A percentile compares a stretch with the other conserved stretches of the same genome.
These are phyloP conservation scores for Colletotrichum eleusines DNA, from an alignment of 2,329 filamentous ascomycete species.

Conservation along the genomic window DNA sequence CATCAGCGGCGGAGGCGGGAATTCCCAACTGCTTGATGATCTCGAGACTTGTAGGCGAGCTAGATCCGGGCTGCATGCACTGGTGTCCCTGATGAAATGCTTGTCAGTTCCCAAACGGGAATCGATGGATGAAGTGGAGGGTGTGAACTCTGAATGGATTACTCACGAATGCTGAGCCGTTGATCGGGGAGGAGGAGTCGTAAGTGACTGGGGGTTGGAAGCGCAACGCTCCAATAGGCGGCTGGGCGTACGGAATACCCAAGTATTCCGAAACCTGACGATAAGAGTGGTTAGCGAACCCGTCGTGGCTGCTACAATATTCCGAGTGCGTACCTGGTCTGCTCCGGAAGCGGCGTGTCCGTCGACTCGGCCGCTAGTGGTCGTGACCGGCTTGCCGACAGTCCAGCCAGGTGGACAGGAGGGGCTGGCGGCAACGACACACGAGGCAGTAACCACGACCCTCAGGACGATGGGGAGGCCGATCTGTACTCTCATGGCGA, in stretches of 20 bases:
- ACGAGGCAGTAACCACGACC: constrained; percentile 17
- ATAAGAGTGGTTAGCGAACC: background rate
- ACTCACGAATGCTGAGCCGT: constrained; percentile 35
- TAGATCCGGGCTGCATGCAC: constrained; percentile 31
- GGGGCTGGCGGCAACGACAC: constrained; percentile 10
- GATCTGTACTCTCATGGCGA: constrained; percentile 33
- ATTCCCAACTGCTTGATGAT: constrained; percentile 30
- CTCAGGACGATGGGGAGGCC: constrained; percentile 25
- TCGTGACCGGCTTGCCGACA: constrained; percentile 28
- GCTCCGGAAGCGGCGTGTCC: constrained; percentile 32
- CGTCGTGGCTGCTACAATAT: background rate
- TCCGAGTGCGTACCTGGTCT: constrained; percentile 17
- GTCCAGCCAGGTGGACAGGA: constrained; percentile 22
- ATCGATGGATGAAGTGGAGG: background rate
- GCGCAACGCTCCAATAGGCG: constrained; percentile 62
- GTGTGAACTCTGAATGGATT: background rate
- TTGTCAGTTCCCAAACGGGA: background rate
- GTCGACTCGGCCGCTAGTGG: constrained; percentile 29
- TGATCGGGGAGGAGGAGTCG: constrained; percentile 12
- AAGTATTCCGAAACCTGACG: constrained; percentile 46
- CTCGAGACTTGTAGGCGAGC: background rate
- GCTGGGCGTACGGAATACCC: constrained; percentile 68
- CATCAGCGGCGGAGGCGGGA: constrained; percentile 27
- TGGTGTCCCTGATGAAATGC: constrained; percentile 21
- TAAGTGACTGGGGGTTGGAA: constrained; percentile 51